Percentiles rank a stretch among this genome's conserved stretches.
phyloP scores from a whole-genome alignment of 495 filamentous ascomycete species.

The Massariosphaeria phaeospora region DNA sequence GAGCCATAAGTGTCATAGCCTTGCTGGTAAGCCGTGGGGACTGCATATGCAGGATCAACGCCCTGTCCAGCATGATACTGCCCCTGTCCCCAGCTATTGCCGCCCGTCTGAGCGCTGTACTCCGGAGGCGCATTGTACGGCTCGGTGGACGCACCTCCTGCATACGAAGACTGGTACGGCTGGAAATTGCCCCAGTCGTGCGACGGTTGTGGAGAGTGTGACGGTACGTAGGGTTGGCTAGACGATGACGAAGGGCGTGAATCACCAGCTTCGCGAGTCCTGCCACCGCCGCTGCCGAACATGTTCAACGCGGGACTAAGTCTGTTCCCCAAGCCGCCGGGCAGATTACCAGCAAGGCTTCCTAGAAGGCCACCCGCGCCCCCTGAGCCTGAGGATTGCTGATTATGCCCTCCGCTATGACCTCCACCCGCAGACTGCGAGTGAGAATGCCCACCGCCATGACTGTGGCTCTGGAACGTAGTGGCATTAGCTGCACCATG shows the following conservation, averaged over 20 bases:
- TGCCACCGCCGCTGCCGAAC: neutral
- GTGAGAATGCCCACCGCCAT: slow-evolving; percentile 1
- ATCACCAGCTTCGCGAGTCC: slow-evolving; percentile 7
- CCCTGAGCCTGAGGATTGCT: neutral
- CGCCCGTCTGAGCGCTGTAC: slow-evolving; percentile 1
- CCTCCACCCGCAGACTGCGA: slow-evolving; percentile 1
- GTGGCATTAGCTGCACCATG: slow-evolving; percentile 6
- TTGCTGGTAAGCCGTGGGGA: slow-evolving; percentile 40
- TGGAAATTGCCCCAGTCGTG: slow-evolving; percentile 23
- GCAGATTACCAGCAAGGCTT: slow-evolving; percentile 1
- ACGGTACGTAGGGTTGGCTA: slow-evolving; percentile 1
- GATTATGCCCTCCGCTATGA: neutral
- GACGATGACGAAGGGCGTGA: neutral
- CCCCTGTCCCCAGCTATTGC: slow-evolving; percentile 22
- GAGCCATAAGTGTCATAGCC: slow-evolving; percentile 36
- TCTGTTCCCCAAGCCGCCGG: slow-evolving; percentile 16
- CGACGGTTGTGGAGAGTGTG: slow-evolving; percentile 4
- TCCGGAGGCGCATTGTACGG: slow-evolving; percentile 1
- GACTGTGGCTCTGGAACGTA: neutral
- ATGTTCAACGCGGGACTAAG: slow-evolving; percentile 5
- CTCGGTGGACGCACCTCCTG: slow-evolving; percentile 9
- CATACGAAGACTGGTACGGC: slow-evolving; percentile 27
- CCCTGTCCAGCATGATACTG: slow-evolving; percentile 24
- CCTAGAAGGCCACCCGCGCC: slow-evolving; percentile 12
- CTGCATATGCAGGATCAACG: slow-evolving; percentile 29